Base-by-base conservation (phyloP, 139 green algal genomes). In the Spirogloea muscicola region DNA sequence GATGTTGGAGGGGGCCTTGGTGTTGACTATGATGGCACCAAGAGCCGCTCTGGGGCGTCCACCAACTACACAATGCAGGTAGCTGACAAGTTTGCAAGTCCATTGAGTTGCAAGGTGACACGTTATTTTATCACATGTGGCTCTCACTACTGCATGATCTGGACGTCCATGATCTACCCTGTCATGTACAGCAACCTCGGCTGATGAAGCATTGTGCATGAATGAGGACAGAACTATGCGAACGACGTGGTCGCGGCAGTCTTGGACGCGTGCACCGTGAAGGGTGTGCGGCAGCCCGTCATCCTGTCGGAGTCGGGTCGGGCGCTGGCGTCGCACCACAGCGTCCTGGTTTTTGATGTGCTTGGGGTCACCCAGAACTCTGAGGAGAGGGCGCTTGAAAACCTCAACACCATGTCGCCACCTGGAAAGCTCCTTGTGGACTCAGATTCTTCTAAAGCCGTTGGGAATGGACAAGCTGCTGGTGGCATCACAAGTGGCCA, bases 291-390 rank as follows among this genome's bases (percentile, higher is more conserved):
- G 2, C 42, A 75, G 1, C 87, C 87, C 31, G 76, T 66, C 42
- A 85, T 91, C 49, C 51, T 86, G 27, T 85, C 46, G 16, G 87
- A 91, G 66, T 88, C 77, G 48, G 87, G 87, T 10, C 63, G 87
- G 2, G 81, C 84, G 6, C 76, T 91, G 42, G 87, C 79, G 39
- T 87, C 76, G 21, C 87, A 91, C 82, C 78, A 87, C 38, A 78
- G 84, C 3, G 75, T 91, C 37, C 64, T 91, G n/a, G 79, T 91
- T 0, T 91, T 91, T 60, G 82, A 91, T 34, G 86, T 90, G 27
- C 51, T 90, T n/a, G 72, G 36, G 58, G 44, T 27, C 41, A 55
- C 25, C n/a, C 36, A 29, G 31, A 41, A 49, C 37, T 7, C 25
- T 13, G 70, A 79, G 21, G n/a, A 6, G 3, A 6, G 38, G 36